Conservation (phyloP, 306 rosid species). For the Lathyrus aphaca region DNA sequence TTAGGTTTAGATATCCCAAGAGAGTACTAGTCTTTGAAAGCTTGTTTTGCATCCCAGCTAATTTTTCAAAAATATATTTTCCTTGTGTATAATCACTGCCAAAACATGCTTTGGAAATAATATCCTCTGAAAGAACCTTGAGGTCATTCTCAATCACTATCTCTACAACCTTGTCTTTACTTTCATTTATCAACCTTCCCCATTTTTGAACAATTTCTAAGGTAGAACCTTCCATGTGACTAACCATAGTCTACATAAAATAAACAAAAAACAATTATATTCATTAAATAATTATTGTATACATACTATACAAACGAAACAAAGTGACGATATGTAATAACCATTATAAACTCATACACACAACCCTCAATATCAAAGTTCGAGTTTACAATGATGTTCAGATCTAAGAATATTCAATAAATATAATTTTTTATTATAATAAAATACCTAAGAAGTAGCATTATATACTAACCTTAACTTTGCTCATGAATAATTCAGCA, state of each 20-base stretch:
- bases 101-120: conserved; percentile 48
- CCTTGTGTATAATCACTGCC: conserved; percentile 44
- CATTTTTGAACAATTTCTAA: conserved; percentile 20
- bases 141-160: conserved; percentile 35
- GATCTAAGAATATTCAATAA: too few species aligned
- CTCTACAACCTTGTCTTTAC: conserved; percentile 28
- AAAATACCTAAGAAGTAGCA: background rate
- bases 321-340: too few species aligned
- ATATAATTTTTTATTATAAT: too few species aligned
- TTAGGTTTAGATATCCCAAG: conserved; percentile 39
- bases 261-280: background rate
- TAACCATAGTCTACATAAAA: conserved; percentile 34
- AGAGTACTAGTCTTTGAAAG: conserved; percentile 28
- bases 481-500: conserved; percentile 45
- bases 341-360: too few species aligned
- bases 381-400: too few species aligned
- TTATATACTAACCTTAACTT: conserved; percentile 43
- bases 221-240: conserved; percentile 39
- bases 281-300: too few species aligned
- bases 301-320: too few species aligned
- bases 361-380: too few species aligned
- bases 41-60: conserved; percentile 30
- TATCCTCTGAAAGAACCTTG: conserved; percentile 38
- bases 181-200: conserved; percentile 34
- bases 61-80: conserved; percentile 42